Base-by-base conservation (phyloP, 805 yeast species). In the Wickerhamia fluorescens region DNA sequence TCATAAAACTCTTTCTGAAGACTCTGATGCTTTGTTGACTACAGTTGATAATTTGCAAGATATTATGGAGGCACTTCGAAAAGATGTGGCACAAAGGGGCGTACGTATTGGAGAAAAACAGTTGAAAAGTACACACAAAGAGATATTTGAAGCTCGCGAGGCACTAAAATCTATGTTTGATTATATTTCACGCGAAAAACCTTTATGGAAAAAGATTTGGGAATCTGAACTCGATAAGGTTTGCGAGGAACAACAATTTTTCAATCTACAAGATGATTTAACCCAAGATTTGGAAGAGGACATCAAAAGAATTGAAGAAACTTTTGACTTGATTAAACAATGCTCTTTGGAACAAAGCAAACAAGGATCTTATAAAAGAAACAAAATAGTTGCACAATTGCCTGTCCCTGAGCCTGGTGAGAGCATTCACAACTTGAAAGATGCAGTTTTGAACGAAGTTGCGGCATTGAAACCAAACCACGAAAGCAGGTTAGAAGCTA, bases 41-140 rank as follows among this genome's bases (percentile, higher is more conserved):
- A 73, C 69, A 38, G 89, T 89, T 4, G 98, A 92, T 51, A 96
- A 86, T 41, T 60, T 92, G 12, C 96, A 88, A 48, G 99, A 92
- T 54, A 56, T 83, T 7, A 83, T 92, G 50, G 99, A 92, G 47
- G 84, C 84, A 1, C 60, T 89, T 31, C 66, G 96, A 31, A 78
- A 85, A 42, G 97, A 88, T 56, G 95, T 92, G 9, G 94, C 95
- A 0, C 80, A 78, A 36, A 71, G 96, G 38, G 95, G 96, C 13
- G 87, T 87, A 0, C 71, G 86, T 20, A 87, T 95, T 10, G 60
- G 86, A 1, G 75, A 69, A 29, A 75, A 80, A 39, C 94, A 88
- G 44, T 55, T 92, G 15, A 75, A 69, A 13, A 58, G 66, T 13
- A 80, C 89, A 2, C 47, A 67, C 6, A 73, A 73, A 40, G 94